Conservation (phyloP, 441 rosid genomes). For the Geranium incanum region DNA sequence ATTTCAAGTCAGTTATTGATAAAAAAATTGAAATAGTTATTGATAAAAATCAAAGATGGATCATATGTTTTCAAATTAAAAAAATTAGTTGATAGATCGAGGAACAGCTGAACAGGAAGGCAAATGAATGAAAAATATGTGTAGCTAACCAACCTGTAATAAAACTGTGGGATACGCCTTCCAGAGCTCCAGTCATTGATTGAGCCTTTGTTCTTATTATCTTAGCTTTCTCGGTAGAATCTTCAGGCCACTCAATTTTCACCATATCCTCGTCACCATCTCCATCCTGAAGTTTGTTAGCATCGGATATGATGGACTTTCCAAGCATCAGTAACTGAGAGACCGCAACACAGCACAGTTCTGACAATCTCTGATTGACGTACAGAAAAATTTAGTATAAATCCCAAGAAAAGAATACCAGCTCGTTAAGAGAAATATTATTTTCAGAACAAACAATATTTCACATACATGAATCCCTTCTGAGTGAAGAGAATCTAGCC, state of each 20-base stretch:
- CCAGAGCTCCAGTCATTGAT: constrained; percentile 60
- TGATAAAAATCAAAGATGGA: not conserved
- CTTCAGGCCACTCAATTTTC: constrained; percentile 83
- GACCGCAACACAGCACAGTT: constrained; percentile 85
- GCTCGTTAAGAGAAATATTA: not conserved
- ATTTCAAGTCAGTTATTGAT: not conserved
- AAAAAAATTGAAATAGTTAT: not conserved
- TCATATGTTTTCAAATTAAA: not conserved
- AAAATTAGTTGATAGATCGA: constrained; percentile 2
- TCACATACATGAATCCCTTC: constrained; percentile 88
- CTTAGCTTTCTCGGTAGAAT: constrained; percentile 77
- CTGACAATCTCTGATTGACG: constrained; percentile 82
- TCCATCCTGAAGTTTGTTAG: constrained; percentile 58
- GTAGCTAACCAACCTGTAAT: constrained; percentile 57
- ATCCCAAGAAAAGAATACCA: not conserved
- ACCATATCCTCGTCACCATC: constrained; percentile 38
- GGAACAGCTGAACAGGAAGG: not conserved
- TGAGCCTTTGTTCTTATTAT: constrained; percentile 59
- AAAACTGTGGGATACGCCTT: constrained; percentile 76
- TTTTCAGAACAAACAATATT: constrained; percentile 19
- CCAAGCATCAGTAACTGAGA: constrained; percentile 71
- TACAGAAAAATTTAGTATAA: constrained; percentile 9
- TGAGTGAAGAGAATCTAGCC: constrained; percentile 87
- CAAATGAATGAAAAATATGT: not conserved
- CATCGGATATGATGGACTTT: constrained; percentile 60